Percentiles rank a stretch among this genome's conserved stretches.
These are phyloP conservation scores for Neonectria neomacrospora DNA, from an alignment of 2,329 filamentous ascomycete species.

Conservation along the genomic window DNA sequence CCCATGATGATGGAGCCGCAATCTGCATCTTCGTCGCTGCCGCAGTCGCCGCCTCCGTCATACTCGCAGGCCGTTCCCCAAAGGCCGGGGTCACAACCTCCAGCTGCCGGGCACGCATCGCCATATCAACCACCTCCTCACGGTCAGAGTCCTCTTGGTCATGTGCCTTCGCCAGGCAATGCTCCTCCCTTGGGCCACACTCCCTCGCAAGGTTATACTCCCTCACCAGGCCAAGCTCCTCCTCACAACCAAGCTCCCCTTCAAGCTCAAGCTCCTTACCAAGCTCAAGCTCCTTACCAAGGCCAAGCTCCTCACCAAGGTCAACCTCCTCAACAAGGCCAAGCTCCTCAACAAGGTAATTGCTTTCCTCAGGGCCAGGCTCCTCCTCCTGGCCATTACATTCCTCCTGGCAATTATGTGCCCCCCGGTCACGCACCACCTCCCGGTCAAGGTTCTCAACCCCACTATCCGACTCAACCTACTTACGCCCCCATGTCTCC, in stretches of 20 bases:
- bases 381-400: background rate
- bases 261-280: background rate
- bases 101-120: slow-evolving; percentile 25
- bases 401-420: background rate
- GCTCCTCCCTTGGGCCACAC: background rate
- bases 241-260: background rate
- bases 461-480: slow-evolving; percentile 39
- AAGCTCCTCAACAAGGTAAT: background rate
- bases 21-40: slow-evolving; percentile 11
- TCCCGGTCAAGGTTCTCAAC: slow-evolving; percentile 31
- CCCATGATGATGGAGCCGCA: slow-evolving; percentile 24
- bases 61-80: slow-evolving; percentile 31
- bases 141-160: background rate
- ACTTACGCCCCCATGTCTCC: slow-evolving; percentile 32
- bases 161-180: background rate
- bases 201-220: background rate
- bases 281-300: background rate
- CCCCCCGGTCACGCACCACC: background rate
- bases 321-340: background rate
- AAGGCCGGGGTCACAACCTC: slow-evolving; percentile 30
- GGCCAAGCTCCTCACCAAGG: background rate
- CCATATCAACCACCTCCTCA: slow-evolving; percentile 29
- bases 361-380: background rate
- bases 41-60: slow-evolving; percentile 41
- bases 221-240: background rate